Base-by-base conservation (phyloP, 805 yeast genomes). In the Candida nitratophila region DNA sequence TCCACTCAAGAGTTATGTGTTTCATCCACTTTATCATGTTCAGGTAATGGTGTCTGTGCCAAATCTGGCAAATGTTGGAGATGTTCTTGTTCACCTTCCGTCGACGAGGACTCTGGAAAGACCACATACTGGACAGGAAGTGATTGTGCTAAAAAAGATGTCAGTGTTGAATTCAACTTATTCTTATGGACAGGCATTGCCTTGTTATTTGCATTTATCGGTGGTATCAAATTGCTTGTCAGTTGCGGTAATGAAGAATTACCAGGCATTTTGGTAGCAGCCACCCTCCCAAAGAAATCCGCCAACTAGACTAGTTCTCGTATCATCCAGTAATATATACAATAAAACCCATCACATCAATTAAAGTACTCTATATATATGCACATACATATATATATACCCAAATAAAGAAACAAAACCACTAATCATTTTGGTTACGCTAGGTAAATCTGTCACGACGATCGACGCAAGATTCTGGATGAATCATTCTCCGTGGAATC, bases 261-360 rank as follows among this genome's bases (percentile, higher is more conserved):
- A 49, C 88, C 89, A 16, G 86, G 87, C 21, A 79, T 81, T 27
- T 72, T 83, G 52, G 75, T 73, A 49, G 82, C 84, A 35, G 78
- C 82, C 38, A 75, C 80, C 4, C 58, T 63, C 37, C 57, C 68
- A 35, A 69, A 73, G 46, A 70, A 71, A 60, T 19, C 22, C 20
- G 15, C 22, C 20, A 32, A 16, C 35, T 32, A 16, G 15, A 30
- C n/a, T n/a, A n/a, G n/a, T n/a, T n/a, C n/a, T n/a, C n/a, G n/a
- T n/a, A n/a, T n/a, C n/a, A n/a, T n/a, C n/a, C n/a, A n/a, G n/a
- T n/a, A n/a, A n/a, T n/a, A 30, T 14, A 12, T 30, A 30, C 7
- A 30, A 30, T 14, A 30, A 30, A 30, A 30, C 20, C 36, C 36
- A 9, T 35, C 12, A n/a, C 27, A 19, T 6, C 4, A 19, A 7